Evolutionary conservation across 441 rosid species (phyloP).

Genomic region (Hypseocharis bilobata): DNA sequence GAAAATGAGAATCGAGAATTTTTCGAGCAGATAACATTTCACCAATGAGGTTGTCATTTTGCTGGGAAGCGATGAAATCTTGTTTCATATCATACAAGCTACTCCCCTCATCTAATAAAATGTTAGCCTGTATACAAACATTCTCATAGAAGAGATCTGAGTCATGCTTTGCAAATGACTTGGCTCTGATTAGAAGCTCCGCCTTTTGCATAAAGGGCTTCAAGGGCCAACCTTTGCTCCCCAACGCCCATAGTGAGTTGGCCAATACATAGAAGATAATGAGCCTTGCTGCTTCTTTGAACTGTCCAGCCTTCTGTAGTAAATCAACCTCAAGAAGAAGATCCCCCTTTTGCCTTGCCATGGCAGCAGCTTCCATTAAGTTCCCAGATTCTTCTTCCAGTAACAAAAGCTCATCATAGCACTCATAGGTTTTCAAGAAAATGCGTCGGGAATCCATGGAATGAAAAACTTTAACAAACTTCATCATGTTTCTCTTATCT

Average conservation of each 20-base stretch:
- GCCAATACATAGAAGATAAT: slow-evolving; percentile 31
- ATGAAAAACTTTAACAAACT: slow-evolving; percentile 29
- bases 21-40: slow-evolving; percentile 32
- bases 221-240: slow-evolving; percentile 47
- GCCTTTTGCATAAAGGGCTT: slow-evolving; percentile 33
- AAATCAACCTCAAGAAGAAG: slow-evolving; percentile 29
- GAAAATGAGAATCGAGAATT: slow-evolving; percentile 38
- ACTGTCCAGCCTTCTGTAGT: slow-evolving; percentile 28
- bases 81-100: slow-evolving; percentile 24
- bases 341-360: slow-evolving; percentile 36
- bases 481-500: slow-evolving; percentile 36
- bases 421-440: slow-evolving; percentile 29
- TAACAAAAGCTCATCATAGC: slow-evolving; percentile 36
- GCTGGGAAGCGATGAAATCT: slow-evolving; percentile 25
- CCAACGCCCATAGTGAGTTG: slow-evolving; percentile 37
- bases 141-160: slow-evolving; percentile 24
- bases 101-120: slow-evolving; percentile 20
- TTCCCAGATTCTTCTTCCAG: slow-evolving; percentile 39
- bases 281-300: slow-evolving; percentile 29
- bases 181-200: slow-evolving; percentile 33
- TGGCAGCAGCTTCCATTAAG: slow-evolving; percentile 40
- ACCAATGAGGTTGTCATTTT: slow-evolving; percentile 25
- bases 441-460: slow-evolving; percentile 21
- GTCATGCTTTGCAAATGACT: slow-evolving; percentile 22
- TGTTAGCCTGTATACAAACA: slow-evolving; percentile 28